These are phyloP conservation scores for Corniculantispora saksenae DNA, from an alignment of 2,329 filamentous ascomycete genomes.

Conservation along the genomic window DNA sequence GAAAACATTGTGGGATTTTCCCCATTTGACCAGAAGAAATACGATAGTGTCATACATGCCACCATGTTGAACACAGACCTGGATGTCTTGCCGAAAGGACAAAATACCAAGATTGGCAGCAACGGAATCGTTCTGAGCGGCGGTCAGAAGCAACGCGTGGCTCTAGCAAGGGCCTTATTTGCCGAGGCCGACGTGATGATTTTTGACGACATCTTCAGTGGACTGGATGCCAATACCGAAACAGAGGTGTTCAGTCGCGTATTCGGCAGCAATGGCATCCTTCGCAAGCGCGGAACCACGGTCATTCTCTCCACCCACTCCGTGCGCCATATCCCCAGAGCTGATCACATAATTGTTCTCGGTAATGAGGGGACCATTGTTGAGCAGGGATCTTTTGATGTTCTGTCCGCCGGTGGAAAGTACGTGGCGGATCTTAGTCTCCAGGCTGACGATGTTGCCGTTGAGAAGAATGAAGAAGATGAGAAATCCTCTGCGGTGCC, in stretches of 20 bases:
- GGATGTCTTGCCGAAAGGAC: slow-evolving; percentile 33
- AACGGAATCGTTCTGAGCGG: slow-evolving; percentile 34
- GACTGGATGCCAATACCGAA: slow-evolving; percentile 37
- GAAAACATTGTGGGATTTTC: slow-evolving; percentile 29
- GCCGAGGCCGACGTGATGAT: slow-evolving; percentile 25
- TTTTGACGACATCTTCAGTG: slow-evolving; percentile 33
- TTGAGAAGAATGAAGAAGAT: no score
- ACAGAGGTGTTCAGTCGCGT: slow-evolving; percentile 36
- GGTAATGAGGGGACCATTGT: slow-evolving; percentile 35
- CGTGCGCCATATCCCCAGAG: slow-evolving; percentile 33
- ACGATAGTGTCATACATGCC: slow-evolving; percentile 26
- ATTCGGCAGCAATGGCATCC: slow-evolving; percentile 31
- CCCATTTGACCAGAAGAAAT: slow-evolving; percentile 24
- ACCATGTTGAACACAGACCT: slow-evolving; percentile 25
- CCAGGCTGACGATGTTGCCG: no score
- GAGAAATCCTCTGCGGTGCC: no score
- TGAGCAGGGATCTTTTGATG: slow-evolving; percentile 39
- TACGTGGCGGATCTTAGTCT: slow-evolving; percentile 39
- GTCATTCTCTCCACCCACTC: slow-evolving; percentile 43
- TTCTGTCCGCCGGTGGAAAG: slow-evolving; percentile 34
- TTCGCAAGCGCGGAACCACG: slow-evolving; percentile 38
- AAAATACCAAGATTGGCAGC: slow-evolving; percentile 40
- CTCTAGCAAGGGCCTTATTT: slow-evolving; percentile 27
- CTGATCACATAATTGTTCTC: slow-evolving; percentile 51
- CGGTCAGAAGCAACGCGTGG: slow-evolving; percentile 41